Percentiles rank a stretch among this genome's conserved stretches.
phyloP scores from a whole-genome alignment of 176 grass and related monocot species.

The Ananas comosus region DNA sequence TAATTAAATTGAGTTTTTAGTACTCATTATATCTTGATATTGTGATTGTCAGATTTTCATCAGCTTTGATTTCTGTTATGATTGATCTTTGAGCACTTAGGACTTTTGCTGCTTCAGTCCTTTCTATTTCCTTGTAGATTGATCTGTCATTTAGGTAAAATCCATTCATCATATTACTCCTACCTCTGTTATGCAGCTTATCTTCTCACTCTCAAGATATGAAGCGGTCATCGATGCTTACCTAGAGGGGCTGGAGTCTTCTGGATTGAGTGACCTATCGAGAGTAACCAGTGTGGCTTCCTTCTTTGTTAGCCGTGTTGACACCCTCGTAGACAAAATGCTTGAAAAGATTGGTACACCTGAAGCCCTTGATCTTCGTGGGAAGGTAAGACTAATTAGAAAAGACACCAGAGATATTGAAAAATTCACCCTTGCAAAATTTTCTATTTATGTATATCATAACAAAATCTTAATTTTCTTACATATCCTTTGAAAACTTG shows the following conservation, averaged over 20 bases:
- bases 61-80: too few relatives aligned
- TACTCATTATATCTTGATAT: too few relatives aligned
- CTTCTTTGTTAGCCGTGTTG: slow-evolving; percentile 95
- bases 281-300: slow-evolving; percentile 93
- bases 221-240: slow-evolving; percentile 98
- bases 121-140: slow-evolving; percentile 1
- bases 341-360: slow-evolving; percentile 96
- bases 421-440: too few relatives aligned
- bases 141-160: slow-evolving; percentile 9
- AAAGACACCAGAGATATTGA: too few relatives aligned
- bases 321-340: slow-evolving; percentile 84
- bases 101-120: slow-evolving; percentile 5
- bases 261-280: slow-evolving; percentile 81
- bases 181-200: slow-evolving; percentile 51
- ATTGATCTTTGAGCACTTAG: too few relatives aligned
- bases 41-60: too few relatives aligned
- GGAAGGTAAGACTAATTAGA: slow-evolving; percentile 47
- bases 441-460: too few relatives aligned
- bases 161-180: slow-evolving; percentile 8
- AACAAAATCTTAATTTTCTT: background rate
- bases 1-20: too few relatives aligned
- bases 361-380: slow-evolving; percentile 75
- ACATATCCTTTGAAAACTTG: background rate
- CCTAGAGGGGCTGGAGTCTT: slow-evolving; percentile 84
- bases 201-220: slow-evolving; percentile 90